Evolutionary conservation across 2,329 filamentous ascomycete genomes (phyloP), one percentile per base, ranked within the genome.

Genomic region (Colletotrichum tofieldiae): DNA sequence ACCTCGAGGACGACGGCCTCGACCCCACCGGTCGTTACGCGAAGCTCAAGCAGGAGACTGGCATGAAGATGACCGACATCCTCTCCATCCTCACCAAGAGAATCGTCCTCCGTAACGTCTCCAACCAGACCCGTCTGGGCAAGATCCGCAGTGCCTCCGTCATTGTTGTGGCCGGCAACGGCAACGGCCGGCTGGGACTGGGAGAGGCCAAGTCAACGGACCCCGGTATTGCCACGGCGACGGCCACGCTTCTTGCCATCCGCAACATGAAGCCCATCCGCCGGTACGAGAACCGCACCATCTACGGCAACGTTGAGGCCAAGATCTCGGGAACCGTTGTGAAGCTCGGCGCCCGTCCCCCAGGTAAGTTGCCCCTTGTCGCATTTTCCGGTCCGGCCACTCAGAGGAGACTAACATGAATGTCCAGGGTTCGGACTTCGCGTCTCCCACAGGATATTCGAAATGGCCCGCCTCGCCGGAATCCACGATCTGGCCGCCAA

Each of bases 121-220:
- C 90, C 75, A 98, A 99, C 84, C 96, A 98, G 88, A 98, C 96
- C 29, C 93, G 96, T 86, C 91, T 99, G 83, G 96, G 96, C 80
- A 99, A 98, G 88, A 92, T 99, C 72, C 88, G 89, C 76, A 94
- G 92, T 81, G 78, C 88, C 51, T 97, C 96, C 78, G 87, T 91
- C 77, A 84, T 98, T 73, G 91, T 91, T 51, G 91, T 98, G 76
- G 95, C 95, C 7, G 96, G 96, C 64, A 97, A 98, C 83, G 89
- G 91, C 71, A 89, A 96, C 76, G 96, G 96, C 20, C 88, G 96
- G 78, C 83, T 99, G 41, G 96, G 96, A 14, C 88, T 98, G 72
- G 96, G 96, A 68, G 93, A 96, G 83, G 95, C 94, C 77, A 99
- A 98, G 87, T 93, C 93, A 12, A 90, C 92, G 37, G 95, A 98